These are phyloP conservation scores for Clarireedia homoeocarpa DNA, from an alignment of 2,329 filamentous ascomycete species.

Conservation along the genomic window DNA sequence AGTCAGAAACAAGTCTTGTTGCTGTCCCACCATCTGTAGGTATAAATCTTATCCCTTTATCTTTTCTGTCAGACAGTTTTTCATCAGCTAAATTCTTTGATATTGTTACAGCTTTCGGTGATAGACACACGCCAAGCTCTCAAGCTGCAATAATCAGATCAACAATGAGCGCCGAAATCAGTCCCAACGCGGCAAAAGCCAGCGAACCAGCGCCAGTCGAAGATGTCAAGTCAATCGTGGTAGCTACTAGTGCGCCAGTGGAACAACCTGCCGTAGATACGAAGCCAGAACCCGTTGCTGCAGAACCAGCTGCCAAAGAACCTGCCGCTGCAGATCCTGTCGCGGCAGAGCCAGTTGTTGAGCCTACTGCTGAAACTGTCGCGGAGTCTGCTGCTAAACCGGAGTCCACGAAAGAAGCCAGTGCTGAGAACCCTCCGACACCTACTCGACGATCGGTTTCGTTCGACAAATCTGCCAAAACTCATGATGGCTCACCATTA, in stretches of 20 bases:
- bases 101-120: background rate
- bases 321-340: background rate
- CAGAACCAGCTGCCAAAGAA: background rate
- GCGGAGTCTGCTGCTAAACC: slow-evolving; percentile 2
- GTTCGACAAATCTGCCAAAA: slow-evolving; percentile 6
- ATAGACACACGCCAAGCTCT: background rate
- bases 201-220: background rate
- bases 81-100: background rate
- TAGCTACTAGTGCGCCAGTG: background rate
- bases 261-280: background rate
- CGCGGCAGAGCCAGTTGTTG: background rate
- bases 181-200: background rate
- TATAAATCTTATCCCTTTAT: background rate
- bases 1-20: too few relatives aligned
- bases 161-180: background rate
- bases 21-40: background rate
- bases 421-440: background rate
- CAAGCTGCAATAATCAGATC: background rate
- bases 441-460: slow-evolving; percentile 1
- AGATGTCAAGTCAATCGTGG: background rate
- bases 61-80: background rate
- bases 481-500: slow-evolving; percentile 32
- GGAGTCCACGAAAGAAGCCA: background rate
- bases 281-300: background rate
- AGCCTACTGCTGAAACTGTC: background rate